Conservation (phyloP, 2,329 filamentous ascomycete species). For the Chaetomium sp. region DNA sequence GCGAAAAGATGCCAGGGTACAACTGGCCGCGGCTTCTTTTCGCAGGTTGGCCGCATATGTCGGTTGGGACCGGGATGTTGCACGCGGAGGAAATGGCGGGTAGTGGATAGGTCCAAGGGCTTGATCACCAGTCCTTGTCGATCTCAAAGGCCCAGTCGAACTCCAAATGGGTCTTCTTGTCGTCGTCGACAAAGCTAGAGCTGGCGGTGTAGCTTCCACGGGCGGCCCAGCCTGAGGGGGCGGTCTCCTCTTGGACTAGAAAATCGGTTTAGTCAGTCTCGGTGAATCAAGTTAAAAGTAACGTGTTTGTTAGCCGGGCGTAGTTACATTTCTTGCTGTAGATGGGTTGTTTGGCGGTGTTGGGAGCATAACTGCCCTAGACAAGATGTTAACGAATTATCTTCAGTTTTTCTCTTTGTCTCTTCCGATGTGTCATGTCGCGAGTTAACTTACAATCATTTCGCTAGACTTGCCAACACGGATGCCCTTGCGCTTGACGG, state of each 20-base stretch:
- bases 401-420: not conserved
- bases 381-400: conserved; percentile 11
- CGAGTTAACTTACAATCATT: conserved; percentile 72
- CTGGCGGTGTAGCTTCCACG: conserved; percentile 85
- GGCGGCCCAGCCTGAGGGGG: conserved; percentile 81
- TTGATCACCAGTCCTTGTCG: conserved; percentile 76
- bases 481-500: conserved; percentile 84
- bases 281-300: not conserved
- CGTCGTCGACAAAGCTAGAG: conserved; percentile 91
- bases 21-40: no score
- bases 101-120: not conserved
- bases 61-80: no score
- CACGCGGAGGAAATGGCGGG: not conserved
- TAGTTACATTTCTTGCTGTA: conserved; percentile 83
- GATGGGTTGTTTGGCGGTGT: conserved; percentile 75
- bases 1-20: no score
- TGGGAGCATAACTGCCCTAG: conserved; percentile 88
- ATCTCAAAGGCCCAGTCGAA: conserved; percentile 98
- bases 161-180: conserved; percentile 79
- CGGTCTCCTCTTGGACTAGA: conserved; percentile 61
- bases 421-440: conserved; percentile 18
- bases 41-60: no score
- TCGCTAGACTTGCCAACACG: conserved; percentile 88
- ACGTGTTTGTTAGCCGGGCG: not conserved
- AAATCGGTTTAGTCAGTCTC: not conserved